phyloP scores from a whole-genome alignment of 768 basidiomycete species.

The Phylloporus sp. region DNA sequence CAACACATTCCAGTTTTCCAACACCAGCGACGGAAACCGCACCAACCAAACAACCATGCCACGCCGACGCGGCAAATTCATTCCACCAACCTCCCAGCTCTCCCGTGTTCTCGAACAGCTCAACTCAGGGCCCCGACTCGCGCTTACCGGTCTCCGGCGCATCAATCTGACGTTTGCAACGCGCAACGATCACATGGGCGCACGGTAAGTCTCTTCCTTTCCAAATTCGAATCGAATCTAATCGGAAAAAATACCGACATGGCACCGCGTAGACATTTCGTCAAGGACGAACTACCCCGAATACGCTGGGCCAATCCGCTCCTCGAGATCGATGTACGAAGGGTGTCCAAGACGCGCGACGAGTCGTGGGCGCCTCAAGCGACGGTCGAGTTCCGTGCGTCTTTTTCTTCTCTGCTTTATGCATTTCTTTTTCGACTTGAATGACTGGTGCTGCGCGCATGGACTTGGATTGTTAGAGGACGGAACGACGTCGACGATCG shows the following conservation, averaged over 20 bases:
- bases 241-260: not conserved
- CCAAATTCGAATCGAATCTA: not conserved
- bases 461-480: too few relatives aligned
- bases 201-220: slow-evolving; percentile 44
- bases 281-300: slow-evolving; percentile 71
- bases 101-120: slow-evolving; percentile 50
- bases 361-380: slow-evolving; percentile 61
- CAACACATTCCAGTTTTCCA: slow-evolving; percentile 3
- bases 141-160: slow-evolving; percentile 43
- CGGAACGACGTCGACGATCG: slow-evolving; percentile 42
- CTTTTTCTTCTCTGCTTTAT: not conserved
- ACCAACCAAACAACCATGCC: too few relatives aligned
- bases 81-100: slow-evolving; percentile 50
- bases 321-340: slow-evolving; percentile 56
- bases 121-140: slow-evolving; percentile 47
- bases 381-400: slow-evolving; percentile 60
- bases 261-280: slow-evolving; percentile 55
- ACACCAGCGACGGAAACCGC: not conserved
- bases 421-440: not conserved
- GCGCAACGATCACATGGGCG: slow-evolving; percentile 70
- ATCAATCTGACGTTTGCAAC: slow-evolving; percentile 54
- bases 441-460: too few relatives aligned
- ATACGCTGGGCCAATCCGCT: slow-evolving; percentile 74
- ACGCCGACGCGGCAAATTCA: slow-evolving; percentile 26
- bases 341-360: slow-evolving; percentile 45